Evolutionary conservation across 163 green algal species (phyloP).

Genomic region (Chloromonas sp.): DNA sequence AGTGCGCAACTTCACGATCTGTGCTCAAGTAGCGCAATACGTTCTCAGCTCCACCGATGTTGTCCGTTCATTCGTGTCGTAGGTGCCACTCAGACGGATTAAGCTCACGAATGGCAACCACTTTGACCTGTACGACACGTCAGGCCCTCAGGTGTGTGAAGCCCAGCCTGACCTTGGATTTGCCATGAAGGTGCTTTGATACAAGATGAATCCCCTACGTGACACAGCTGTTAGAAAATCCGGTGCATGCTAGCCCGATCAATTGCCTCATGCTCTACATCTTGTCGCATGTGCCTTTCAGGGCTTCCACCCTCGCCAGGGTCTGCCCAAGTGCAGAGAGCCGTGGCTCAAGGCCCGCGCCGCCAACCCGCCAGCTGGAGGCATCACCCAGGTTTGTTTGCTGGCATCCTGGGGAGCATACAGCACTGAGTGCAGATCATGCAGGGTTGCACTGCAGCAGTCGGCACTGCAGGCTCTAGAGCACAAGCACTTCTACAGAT

Average conservation of each 20-base stretch:
- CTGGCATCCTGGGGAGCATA: too few relatives aligned
- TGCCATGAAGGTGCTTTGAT: too few relatives aligned
- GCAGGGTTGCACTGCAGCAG: too few relatives aligned
- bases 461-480: too few relatives aligned
- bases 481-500: too few relatives aligned
- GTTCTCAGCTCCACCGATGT: too few relatives aligned
- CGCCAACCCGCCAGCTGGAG: slow-evolving; percentile 25
- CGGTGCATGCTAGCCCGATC: too few relatives aligned
- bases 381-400: slow-evolving; percentile 52
- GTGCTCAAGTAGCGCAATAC: background rate
- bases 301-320: slow-evolving; percentile 58
- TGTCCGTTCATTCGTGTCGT: background rate
- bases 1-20: background rate
- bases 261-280: background rate
- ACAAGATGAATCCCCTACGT: background rate
- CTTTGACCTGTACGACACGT: slow-evolving; percentile 91
- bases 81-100: slow-evolving; percentile 83
- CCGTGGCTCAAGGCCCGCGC: slow-evolving; percentile 70
- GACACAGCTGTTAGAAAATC: background rate
- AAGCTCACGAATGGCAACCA: slow-evolving; percentile 67
- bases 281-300: slow-evolving; percentile 16
- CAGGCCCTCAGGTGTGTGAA: slow-evolving; percentile 65
- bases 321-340: slow-evolving; percentile 73
- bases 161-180: background rate
- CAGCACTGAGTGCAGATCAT: background rate